Evolutionary conservation across 2,329 filamentous ascomycete genomes (phyloP).

Genomic region (Alternaria brassicicola): DNA sequence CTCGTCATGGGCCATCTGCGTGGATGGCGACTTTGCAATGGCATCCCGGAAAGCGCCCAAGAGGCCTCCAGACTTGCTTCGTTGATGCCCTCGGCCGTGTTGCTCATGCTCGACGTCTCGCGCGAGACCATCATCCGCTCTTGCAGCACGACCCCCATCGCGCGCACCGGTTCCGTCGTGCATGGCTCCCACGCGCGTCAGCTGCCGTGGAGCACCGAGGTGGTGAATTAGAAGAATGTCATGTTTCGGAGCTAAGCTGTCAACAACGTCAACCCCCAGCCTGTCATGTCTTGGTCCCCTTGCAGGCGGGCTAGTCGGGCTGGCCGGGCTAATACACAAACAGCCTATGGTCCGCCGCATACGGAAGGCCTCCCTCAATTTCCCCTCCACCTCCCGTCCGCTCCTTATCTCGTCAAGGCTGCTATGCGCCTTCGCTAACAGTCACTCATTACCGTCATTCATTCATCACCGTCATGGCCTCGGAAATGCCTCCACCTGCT

Average conservation of each 20-base stretch:
- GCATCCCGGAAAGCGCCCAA: conserved; percentile 59
- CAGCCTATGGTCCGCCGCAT: conserved; percentile 27
- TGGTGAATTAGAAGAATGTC: conserved; percentile 20
- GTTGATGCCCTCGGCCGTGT: conserved; percentile 31
- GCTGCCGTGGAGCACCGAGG: conserved; percentile 19
- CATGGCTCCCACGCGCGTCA: conserved; percentile 26
- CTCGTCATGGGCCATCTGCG: conserved; percentile 25
- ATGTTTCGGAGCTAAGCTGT: conserved; percentile 24
- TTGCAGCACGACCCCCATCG: neutral
- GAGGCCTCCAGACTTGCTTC: conserved; percentile 67
- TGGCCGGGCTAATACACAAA: conserved; percentile 25
- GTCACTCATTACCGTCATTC: conserved; percentile 27
- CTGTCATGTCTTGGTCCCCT: conserved; percentile 18
- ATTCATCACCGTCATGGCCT: conserved; percentile 59
- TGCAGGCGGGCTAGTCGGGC: conserved; percentile 22
- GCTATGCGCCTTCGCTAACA: conserved; percentile 22
- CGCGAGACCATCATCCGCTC: neutral
- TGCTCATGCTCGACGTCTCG: conserved; percentile 2
- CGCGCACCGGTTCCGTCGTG: conserved; percentile 23
- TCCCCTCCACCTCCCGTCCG: conserved; percentile 29
- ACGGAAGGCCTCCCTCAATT: conserved; percentile 27
- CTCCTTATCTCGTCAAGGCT: conserved; percentile 19
- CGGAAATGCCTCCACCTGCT: conserved; percentile 62
- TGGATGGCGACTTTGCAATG: conserved; percentile 38
- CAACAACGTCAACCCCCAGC: conserved; percentile 11